Evolutionary conservation across 140 eudicot genomes (phyloP), one percentile per base, ranked within the genome.

Genomic region (Anethum foeniculum): DNA sequence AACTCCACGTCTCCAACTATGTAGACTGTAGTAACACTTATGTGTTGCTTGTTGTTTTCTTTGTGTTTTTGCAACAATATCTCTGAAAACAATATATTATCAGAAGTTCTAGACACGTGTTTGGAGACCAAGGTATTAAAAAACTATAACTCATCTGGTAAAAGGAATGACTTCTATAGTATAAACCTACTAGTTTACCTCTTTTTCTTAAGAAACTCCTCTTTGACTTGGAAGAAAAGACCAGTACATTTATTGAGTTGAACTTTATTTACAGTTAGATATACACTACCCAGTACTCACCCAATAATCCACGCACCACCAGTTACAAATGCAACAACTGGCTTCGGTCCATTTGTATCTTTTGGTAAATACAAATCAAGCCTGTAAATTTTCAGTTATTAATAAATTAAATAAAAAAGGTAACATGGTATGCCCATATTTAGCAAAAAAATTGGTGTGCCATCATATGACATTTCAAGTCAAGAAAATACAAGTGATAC

Each of bases 241-340:
- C 28, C 58, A 44, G 2, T 44, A 25, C 56, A n/a, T 74, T 43
- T 44, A 74, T 74, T n/a, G 18, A 74, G 5, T 23, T 23, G 39
- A 25, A 48, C 11, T 47, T 47, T 12, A 16, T 78, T 74, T 23
- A 64, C 39, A 80, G 3, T 16, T 54, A 16, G 13, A 12, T 25
- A 64, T 7, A 47, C n/a, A 32, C 34, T 41, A 72, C 56, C 75
- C 30, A 62, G 36, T 34, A 79, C 96, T 83, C 77, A 92, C 98
- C 98, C 98, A 75, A 94, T 92, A 60, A 94, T 92, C 98, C 98
- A 94, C 77, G 98, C 98, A 78, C 98, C 98, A 80, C 98, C 97
- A 16, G 97, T 94, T 65, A 94, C 87, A 87, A 90, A 90, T 81
- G 97, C 98, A 82, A 92, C 89, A 13, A 94, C 98, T 48, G 98